A percentile compares a stretch with the other conserved stretches of the same genome.
Evolutionary conservation across 129 eudicot species (phyloP).

Genomic region (Flaveria sonorensis): DNA sequence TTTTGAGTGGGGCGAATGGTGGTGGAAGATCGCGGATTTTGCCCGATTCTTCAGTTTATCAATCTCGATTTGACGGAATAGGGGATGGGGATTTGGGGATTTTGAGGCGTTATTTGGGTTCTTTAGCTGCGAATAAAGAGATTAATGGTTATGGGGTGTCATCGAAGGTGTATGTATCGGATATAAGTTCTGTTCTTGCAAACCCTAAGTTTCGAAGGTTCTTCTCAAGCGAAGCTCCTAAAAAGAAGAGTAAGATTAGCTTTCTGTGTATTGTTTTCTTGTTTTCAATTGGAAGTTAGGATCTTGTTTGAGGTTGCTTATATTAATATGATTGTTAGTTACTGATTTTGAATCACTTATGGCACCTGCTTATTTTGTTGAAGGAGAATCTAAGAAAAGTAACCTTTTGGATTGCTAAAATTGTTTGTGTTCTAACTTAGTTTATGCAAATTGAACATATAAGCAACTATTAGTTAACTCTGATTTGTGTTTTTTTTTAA

Average conservation of each 20-base stretch:
- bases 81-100: slow-evolving; percentile 53
- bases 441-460: slow-evolving; percentile 11
- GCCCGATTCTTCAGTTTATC: slow-evolving; percentile 30
- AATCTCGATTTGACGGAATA: slow-evolving; percentile 30
- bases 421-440: neutral
- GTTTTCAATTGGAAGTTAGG: neutral
- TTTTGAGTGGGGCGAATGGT: slow-evolving; percentile 42
- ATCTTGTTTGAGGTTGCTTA: neutral
- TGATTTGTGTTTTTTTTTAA: neutral
- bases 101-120: slow-evolving; percentile 65
- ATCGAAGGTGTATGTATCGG: slow-evolving; percentile 45
- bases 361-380: too few species aligned
- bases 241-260: slow-evolving; percentile 70
- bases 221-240: slow-evolving; percentile 76
- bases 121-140: slow-evolving; percentile 48
- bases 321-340: neutral
- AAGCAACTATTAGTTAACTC: neutral
- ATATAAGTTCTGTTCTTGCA: slow-evolving; percentile 46
- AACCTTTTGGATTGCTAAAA: slow-evolving; percentile 4
- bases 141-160: slow-evolving; percentile 16
- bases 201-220: slow-evolving; percentile 64
- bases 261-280: neutral
- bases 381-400: slow-evolving; percentile 9
- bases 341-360: neutral
- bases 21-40: slow-evolving; percentile 44